These are phyloP conservation scores for Logfia minima DNA, from an alignment of 129 eudicot species.

Conservation along the genomic window DNA sequence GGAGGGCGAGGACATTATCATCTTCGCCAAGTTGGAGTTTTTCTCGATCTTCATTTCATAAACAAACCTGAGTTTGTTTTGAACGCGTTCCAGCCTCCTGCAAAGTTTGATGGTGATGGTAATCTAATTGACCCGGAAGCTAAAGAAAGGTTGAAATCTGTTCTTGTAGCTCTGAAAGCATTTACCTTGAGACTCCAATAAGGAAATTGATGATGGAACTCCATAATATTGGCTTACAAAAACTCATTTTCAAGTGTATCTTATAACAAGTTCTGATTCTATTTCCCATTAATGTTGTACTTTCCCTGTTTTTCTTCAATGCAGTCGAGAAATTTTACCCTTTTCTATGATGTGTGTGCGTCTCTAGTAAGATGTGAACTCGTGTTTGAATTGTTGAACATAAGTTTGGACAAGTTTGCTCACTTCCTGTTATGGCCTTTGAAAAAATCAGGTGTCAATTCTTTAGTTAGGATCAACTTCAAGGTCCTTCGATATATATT, in stretches of 20 bases:
- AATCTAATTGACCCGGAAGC: slow-evolving; percentile 51
- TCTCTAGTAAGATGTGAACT: not conserved
- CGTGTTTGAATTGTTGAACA: slow-evolving; percentile 1
- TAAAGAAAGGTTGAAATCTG: slow-evolving; percentile 44
- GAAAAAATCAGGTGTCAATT: no score
- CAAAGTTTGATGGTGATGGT: slow-evolving; percentile 59
- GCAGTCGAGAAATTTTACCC: not conserved
- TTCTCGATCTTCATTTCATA: slow-evolving; percentile 68
- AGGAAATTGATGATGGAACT: slow-evolving; percentile 7
- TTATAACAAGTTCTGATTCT: not conserved
- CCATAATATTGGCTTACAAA: not conserved
- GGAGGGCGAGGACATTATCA: slow-evolving; percentile 67
- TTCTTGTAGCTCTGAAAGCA: slow-evolving; percentile 50
- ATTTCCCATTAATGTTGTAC: not conserved
- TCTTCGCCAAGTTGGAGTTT: slow-evolving; percentile 79
- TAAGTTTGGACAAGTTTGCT: not conserved
- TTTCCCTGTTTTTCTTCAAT: not conserved
- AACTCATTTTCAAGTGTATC: not conserved
- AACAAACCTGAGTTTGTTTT: slow-evolving; percentile 71
- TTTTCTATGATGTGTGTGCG: not conserved
- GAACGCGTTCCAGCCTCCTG: slow-evolving; percentile 51
- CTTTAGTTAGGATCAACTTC: no score
- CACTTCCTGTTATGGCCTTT: not conserved
- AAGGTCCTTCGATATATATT: no score
- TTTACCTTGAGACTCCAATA: slow-evolving; percentile 55